Percentiles rank a stretch among this genome's conserved stretches.
Conservation (phyloP, 495 filamentous ascomycete species). For the Evernia prunastri region DNA sequence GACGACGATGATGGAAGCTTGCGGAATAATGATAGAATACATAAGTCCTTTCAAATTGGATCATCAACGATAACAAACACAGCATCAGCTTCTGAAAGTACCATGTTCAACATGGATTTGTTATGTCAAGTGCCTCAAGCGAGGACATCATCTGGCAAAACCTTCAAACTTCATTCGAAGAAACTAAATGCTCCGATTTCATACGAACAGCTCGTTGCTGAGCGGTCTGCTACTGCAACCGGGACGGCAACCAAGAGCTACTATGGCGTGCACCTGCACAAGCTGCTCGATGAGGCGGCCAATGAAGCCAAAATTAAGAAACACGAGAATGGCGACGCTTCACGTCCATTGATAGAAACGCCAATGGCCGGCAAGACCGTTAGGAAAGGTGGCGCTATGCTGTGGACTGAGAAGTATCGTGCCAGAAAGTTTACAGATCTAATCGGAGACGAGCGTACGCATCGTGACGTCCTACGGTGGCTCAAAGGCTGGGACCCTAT, state of each 20-base stretch:
- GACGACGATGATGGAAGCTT: slow-evolving; percentile 25
- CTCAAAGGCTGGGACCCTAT: slow-evolving; percentile 88
- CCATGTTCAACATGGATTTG: slow-evolving; percentile 24
- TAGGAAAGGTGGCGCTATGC: slow-evolving; percentile 45
- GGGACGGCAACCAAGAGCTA: slow-evolving; percentile 74
- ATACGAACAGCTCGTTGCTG: slow-evolving; percentile 63
- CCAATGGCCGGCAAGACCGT: slow-evolving; percentile 34
- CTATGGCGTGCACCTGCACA: slow-evolving; percentile 87
- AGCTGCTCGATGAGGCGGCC: slow-evolving; percentile 64
- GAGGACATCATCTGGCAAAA: slow-evolving; percentile 61
- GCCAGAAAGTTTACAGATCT: slow-evolving; percentile 88
- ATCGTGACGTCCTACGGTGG: slow-evolving; percentile 87
- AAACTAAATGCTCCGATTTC: slow-evolving; percentile 43
- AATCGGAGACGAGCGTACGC: slow-evolving; percentile 89
- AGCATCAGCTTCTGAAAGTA: neutral
- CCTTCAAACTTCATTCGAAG: slow-evolving; percentile 49
- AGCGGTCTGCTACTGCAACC: slow-evolving; percentile 58
- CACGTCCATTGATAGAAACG: slow-evolving; percentile 35
- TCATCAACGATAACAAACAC: neutral
- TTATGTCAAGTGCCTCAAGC: slow-evolving; percentile 35
- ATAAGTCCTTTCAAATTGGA: neutral
- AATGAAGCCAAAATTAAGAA: slow-evolving; percentile 30
- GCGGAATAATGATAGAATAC: neutral
- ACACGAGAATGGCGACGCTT: slow-evolving; percentile 29
- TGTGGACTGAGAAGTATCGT: slow-evolving; percentile 90